Base-by-base conservation (phyloP, 2,329 filamentous ascomycete genomes). In the Stachybotrys chartarum region DNA sequence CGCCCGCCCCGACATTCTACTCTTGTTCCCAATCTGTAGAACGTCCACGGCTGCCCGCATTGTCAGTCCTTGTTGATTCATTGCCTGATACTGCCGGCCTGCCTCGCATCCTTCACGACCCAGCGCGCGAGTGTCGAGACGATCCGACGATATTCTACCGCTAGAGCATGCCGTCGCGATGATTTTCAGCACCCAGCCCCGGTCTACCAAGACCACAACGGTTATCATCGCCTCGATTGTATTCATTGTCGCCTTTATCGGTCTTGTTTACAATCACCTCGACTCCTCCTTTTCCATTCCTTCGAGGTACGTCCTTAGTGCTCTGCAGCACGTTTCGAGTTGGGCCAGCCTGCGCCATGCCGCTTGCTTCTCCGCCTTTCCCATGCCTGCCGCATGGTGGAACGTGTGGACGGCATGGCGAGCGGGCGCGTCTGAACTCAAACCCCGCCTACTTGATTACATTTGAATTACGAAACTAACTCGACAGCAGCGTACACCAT, bases 211-310 rank as follows among this genome's bases (percentile, higher is more conserved):
- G 60, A 61, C 63, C 52, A 63, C 64, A 55, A 59, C 63, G 56
- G 58, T 71, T 30, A 53, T 67, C 56, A 59, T 66, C 52, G 69
- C 58, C 39, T 59, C 63, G 46, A 59, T 70, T 50, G 59, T 72
- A 59, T 71, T 70, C 58, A 58, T 71, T 57, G 59, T 64, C 52
- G 57, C 65, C 55, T 63, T 70, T 47, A 60, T 67, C 46, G 66
- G 67, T 56, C 61, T 72, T 30, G 61, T 64, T 53, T 70, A 67
- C 55, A 68, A 67, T 59, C 66, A 68, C 54, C 57, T 71, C 30
- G 68, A 67, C 54, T 62, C 61, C 8, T 68, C 63, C 63, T 60
- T 47, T 24, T n/a, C 60, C 12, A 16, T 60, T 31, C 58, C 61
- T 10, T 18, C 57, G 16, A 59, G 60, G 65, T 66, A 52, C 49